Evolutionary conservation across 345 rosid genomes (phyloP), one percentile per base, ranked within the genome.

Genomic region (Heritiera littoralis): DNA sequence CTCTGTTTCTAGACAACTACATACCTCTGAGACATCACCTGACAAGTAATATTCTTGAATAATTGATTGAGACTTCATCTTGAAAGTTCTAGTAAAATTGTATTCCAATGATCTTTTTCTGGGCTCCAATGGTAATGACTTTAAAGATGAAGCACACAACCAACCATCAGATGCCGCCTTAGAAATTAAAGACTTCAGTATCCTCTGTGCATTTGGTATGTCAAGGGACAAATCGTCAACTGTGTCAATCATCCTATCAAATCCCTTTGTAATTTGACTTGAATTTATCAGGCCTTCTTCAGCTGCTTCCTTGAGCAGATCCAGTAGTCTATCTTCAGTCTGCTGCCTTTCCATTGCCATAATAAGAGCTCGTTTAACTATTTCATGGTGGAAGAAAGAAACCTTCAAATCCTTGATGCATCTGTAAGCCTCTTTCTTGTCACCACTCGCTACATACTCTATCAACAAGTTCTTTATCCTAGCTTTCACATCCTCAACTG

Each of bases 101-200:
- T 88, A 92, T 79, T 86, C 88, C 41, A 88, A 77, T 15, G 80
- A 55, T 75, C 23, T 83, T 67, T 79, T 89, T 55, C 64, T 71
- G 2, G 90, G 85, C 64, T 84, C 76, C 58, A 74, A 51, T 1
- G 90, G 83, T 74, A 90, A 83, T 14, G 92, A 80, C 76, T 88
- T 92, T 83, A 94, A 79, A 71, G 94, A 88, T 55, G 98, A 94
- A 76, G 89, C 98, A 74, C 92, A 84, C 77, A 92, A 56, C 98
- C 98, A 94, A 12, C 97, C 98, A 78, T 94, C 95, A 56, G 97
- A 92, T 52, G 97, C 89, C 1, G 93, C 95, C 78, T 89, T 90
- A 1, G 98, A 88, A 76, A 94, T 90, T 87, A 94, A 79, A 71
- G 89, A 90, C 77, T 88, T 88, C 72, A 92, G 79, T 52, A 78